Base-by-base conservation (phyloP, 108 stramenopile genomes). In the Cyclotella cryptica region DNA sequence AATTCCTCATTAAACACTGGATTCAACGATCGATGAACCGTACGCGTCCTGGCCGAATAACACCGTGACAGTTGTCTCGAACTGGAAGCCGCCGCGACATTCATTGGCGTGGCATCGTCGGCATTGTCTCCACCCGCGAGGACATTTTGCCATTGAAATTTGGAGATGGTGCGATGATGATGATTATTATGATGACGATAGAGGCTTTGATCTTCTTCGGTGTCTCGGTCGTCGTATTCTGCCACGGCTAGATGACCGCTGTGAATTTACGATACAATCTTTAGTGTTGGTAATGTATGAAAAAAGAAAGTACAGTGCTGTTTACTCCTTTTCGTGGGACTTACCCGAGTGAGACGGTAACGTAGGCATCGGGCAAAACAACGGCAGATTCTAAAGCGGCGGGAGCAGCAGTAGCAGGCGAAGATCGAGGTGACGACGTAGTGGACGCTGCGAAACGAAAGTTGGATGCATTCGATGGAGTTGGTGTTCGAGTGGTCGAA, bases 1-100 rank as follows among this genome's bases (percentile, higher is more conserved):
- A 96, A 96, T 68, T 98, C 98, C 79, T 97, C 94, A 51, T 97
- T 88, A 91, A 93, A 98, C 0, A 79, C 77, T 45, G 98, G 98
- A 81, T 96, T 85, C 46, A 89, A 63, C 10, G 90, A 90, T 24
- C 88, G 81, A 29, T 86, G 84, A 60, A 85, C 81, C 7, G 94
- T 84, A 7, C 86, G 86, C 21, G 97, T 98, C 51, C 89, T 88
- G 58, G 93, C 91, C 65, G 88, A 86, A 79, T 96, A 96, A n/a
- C 92, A 83, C 51, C 92, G 90, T 53, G 91, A 89, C 43, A 86
- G 88, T 30, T 72, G 80, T 43, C 53, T 27, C 0, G 81, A 35
- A 18, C 29, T 76, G 66, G 19, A 43, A 30, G 24, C 27, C 5
- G 55, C 10, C 14, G 39, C 27, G 17, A 21, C 30, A 59, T 58